Percentiles rank a stretch among this genome's conserved stretches.
These are phyloP conservation scores for Backusella psychrophila DNA, from an alignment of 192 early-diverging fungal genomes.

Conservation along the genomic window DNA sequence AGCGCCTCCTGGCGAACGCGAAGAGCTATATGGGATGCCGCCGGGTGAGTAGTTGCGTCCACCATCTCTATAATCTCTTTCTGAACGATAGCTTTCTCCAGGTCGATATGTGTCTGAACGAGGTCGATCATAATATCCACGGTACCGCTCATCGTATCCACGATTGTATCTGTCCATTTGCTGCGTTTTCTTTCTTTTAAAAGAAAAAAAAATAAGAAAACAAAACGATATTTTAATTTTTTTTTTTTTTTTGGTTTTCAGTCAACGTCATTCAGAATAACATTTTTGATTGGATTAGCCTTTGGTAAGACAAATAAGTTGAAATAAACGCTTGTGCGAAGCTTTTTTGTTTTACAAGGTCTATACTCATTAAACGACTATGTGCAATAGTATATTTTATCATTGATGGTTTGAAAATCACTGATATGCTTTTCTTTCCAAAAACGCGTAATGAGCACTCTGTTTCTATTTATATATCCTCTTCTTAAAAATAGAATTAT, in stretches of 20 bases:
- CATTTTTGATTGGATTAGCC: neutral
- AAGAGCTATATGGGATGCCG: slow-evolving; percentile 7
- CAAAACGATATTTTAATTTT: neutral
- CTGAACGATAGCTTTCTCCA: slow-evolving; percentile 25
- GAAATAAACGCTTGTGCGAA: no score
- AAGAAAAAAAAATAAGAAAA: neutral
- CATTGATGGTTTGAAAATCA: no score
- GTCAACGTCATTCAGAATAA: neutral
- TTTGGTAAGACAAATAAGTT: neutral
- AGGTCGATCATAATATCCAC: slow-evolving; percentile 31
- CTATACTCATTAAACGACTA: no score
- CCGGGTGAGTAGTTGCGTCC: slow-evolving; percentile 14
- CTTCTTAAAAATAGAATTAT: no score
- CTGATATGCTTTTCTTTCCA: no score
- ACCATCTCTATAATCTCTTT: slow-evolving; percentile 25
- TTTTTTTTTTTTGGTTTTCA: neutral
- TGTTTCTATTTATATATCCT: no score
- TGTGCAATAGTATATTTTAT: no score
- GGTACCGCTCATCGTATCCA: slow-evolving; percentile 32
- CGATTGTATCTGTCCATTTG: slow-evolving; percentile 28
- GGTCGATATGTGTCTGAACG: slow-evolving; percentile 31
- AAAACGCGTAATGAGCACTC: no score
- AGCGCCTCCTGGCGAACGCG: slow-evolving; percentile 8
- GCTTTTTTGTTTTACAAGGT: no score
- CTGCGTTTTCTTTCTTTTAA: neutral